These are phyloP conservation scores for Tolypocladium pustulatum DNA, from an alignment of 2,329 filamentous ascomycete species.

Conservation along the genomic window DNA sequence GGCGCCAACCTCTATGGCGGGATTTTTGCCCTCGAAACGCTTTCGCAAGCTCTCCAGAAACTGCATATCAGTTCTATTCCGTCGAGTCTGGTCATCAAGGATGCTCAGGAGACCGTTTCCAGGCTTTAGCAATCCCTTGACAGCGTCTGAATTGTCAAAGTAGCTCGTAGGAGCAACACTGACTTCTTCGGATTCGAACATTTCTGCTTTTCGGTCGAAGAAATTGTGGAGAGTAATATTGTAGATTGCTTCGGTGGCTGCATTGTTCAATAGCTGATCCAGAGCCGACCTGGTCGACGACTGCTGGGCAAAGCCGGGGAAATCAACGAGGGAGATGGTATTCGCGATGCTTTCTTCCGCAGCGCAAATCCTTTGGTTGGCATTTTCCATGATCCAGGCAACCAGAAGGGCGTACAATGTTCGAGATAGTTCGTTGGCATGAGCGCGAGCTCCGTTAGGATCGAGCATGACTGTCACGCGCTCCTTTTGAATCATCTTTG, in stretches of 20 bases:
- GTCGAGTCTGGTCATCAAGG: slow-evolving; percentile 87
- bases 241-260: slow-evolving; percentile 84
- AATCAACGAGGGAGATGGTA: slow-evolving; percentile 90
- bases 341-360: slow-evolving; percentile 82
- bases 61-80: slow-evolving; percentile 80
- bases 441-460: slow-evolving; percentile 75
- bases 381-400: slow-evolving; percentile 83
- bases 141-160: slow-evolving; percentile 94
- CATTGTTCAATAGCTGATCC: slow-evolving; percentile 91
- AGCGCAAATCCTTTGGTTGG: slow-evolving; percentile 84
- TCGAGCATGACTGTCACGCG: slow-evolving; percentile 98
- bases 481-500: slow-evolving; percentile 90
- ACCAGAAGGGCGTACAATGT: slow-evolving; percentile 91
- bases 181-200: slow-evolving; percentile 91
- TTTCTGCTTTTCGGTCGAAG: slow-evolving; percentile 87
- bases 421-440: slow-evolving; percentile 87
- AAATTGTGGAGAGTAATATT: slow-evolving; percentile 92
- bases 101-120: slow-evolving; percentile 92
- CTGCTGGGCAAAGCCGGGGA: slow-evolving; percentile 86
- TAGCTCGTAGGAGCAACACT: slow-evolving; percentile 85
- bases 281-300: slow-evolving; percentile 73
- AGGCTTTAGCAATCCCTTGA: slow-evolving; percentile 81
- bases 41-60: slow-evolving; percentile 84
- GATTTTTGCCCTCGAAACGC: slow-evolving; percentile 90
- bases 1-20: slow-evolving; percentile 71